Evolutionary conservation across 768 basidiomycete genomes (phyloP).

Genomic region (Paxillus rubicundulus): DNA sequence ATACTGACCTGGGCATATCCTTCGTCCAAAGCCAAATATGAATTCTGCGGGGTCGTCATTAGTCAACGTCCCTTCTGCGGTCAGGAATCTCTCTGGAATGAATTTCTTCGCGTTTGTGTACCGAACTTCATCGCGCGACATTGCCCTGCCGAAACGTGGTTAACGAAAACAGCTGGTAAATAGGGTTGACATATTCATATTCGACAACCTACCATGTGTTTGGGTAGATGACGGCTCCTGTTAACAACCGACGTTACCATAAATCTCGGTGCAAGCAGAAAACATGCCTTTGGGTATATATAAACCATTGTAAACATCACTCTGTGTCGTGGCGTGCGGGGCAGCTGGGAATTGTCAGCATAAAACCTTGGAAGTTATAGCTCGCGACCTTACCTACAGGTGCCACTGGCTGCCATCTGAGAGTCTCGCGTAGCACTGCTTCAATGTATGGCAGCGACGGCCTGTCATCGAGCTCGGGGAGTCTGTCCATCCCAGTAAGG

Average conservation of each 20-base stretch:
- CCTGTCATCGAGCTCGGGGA: conserved; percentile 5
- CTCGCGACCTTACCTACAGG: neutral
- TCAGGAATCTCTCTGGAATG: conserved; percentile 13
- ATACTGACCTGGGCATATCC: conserved; percentile 3
- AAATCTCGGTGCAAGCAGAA: neutral
- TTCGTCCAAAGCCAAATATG: conserved; percentile 10
- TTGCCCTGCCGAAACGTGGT: neutral
- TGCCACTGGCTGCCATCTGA: neutral
- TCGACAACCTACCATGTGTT: conserved; percentile 6
- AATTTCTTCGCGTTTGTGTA: conserved; percentile 11
- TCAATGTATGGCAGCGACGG: conserved; percentile 5
- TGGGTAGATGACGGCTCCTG: conserved; percentile 4
- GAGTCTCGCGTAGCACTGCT: conserved; percentile 6
- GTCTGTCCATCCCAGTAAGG: neutral
- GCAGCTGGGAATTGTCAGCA: conserved; percentile 11
- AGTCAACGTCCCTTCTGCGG: neutral
- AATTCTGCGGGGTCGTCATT: conserved; percentile 1
- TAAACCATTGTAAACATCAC: conserved; percentile 42
- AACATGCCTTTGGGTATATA: conserved; percentile 47
- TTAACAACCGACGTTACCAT: neutral
- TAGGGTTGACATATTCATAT: no score
- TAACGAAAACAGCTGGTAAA: no score
- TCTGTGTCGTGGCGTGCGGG: conserved; percentile 29
- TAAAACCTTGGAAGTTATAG: no score
- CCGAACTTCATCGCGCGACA: conserved; percentile 2